These are phyloP conservation scores for Bromus sterilis DNA, from an alignment of 176 grass and related monocot species.

Conservation along the genomic window DNA sequence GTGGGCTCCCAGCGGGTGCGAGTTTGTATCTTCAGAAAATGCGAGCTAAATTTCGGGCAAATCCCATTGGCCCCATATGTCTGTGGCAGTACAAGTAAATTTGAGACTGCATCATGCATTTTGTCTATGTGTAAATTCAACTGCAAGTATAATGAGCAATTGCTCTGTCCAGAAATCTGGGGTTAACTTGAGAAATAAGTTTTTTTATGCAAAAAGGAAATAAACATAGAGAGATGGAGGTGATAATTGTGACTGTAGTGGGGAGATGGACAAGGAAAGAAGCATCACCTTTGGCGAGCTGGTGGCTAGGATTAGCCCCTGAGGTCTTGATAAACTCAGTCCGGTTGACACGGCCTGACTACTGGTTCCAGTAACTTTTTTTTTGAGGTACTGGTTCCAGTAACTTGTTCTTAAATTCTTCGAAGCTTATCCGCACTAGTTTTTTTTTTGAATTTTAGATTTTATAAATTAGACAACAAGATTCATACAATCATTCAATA, in stretches of 20 bases:
- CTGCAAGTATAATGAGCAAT: too few species aligned
- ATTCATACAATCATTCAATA: too few species aligned
- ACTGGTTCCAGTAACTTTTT: too few species aligned
- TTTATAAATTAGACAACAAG: too few species aligned
- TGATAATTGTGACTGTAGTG: slow-evolving; percentile 29
- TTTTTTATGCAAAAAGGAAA: not conserved
- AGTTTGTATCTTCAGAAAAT: not conserved
- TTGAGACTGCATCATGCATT: not conserved
- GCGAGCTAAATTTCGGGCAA: too few species aligned
- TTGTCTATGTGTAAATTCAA: not conserved
- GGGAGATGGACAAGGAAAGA: not conserved
- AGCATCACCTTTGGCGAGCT: slow-evolving; percentile 3
- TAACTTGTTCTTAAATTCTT: too few species aligned
- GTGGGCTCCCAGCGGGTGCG: not conserved
- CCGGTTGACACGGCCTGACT: not conserved
- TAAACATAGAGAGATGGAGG: not conserved
- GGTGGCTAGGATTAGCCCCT: slow-evolving; percentile 17
- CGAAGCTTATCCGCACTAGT: too few species aligned
- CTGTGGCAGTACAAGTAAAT: not conserved
- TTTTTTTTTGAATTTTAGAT: too few species aligned
- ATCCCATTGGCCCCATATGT: not conserved
- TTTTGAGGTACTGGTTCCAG: too few species aligned
- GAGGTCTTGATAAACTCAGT: not conserved
- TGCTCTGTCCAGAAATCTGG: not conserved
- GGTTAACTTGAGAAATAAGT: not conserved